Evolutionary conservation across 805 yeast genomes (phyloP).

Genomic region (Myxozyma sirexii): DNA sequence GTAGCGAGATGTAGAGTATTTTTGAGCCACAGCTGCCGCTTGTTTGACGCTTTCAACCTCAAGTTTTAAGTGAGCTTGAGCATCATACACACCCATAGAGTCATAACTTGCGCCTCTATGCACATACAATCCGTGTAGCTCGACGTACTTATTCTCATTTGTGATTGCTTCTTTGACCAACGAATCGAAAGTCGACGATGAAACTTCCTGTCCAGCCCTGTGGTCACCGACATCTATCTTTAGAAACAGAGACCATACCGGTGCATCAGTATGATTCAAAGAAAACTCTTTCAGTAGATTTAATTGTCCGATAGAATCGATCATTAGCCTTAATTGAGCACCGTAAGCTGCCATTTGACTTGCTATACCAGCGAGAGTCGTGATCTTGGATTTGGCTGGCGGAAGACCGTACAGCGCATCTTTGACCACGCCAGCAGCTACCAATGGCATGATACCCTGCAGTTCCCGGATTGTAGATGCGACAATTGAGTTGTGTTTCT

Average conservation of each 20-base stretch:
- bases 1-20: constrained; percentile 45
- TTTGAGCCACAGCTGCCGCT: constrained; percentile 50
- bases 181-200: constrained; percentile 44
- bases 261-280: constrained; percentile 17
- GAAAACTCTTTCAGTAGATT: constrained; percentile 35
- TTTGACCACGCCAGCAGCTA: constrained; percentile 46
- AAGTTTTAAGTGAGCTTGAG: constrained; percentile 52
- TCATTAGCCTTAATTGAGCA: constrained; percentile 50
- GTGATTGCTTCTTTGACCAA: constrained; percentile 44
- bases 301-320: constrained; percentile 64
- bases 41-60: constrained; percentile 61
- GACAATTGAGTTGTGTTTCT: constrained; percentile 54
- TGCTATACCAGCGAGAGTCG: constrained; percentile 47
- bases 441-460: constrained; percentile 51
- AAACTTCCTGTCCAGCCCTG: constrained; percentile 61
- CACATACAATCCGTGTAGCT: constrained; percentile 69
- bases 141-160: constrained; percentile 37
- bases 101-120: constrained; percentile 80
- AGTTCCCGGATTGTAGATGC: constrained; percentile 74
- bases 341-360: constrained; percentile 44
- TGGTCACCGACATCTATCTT: constrained; percentile 73
- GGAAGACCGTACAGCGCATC: constrained; percentile 63
- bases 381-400: constrained; percentile 52
- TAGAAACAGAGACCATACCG: constrained; percentile 62
- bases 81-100: constrained; percentile 50